Conservation (phyloP, 2,329 filamentous ascomycete species). For the Xylaria hypoxylon region DNA sequence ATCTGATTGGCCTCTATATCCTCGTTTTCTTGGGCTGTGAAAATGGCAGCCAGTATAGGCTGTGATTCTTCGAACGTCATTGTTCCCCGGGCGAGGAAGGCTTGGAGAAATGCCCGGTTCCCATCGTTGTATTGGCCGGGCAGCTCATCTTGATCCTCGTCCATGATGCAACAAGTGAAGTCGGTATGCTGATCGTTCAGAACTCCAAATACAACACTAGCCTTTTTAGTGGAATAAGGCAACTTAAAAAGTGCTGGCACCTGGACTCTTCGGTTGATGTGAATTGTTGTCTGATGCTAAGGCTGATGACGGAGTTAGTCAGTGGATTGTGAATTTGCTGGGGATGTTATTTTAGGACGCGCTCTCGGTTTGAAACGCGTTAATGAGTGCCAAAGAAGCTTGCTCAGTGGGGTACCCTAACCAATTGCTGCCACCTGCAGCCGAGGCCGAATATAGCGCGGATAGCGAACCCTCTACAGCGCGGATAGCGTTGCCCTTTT, state of each 20-base stretch:
- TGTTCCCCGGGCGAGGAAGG: constrained; percentile 81
- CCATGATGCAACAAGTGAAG: constrained; percentile 17
- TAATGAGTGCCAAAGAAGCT: constrained; percentile 22
- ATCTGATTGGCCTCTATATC: constrained; percentile 68
- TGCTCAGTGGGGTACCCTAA: no score
- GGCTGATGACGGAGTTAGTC: background rate
- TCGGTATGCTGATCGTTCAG: background rate
- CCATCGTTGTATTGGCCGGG: constrained; percentile 64
- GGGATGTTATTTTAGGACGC: constrained; percentile 4
- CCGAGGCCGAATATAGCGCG: constrained; percentile 16
- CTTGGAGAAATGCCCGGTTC: constrained; percentile 91
- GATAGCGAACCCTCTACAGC: no score
- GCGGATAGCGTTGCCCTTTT: constrained; percentile 23
- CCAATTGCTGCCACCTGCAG: constrained; percentile 13
- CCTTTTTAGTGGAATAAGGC: background rate
- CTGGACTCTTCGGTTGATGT: background rate
- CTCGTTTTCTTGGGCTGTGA: constrained; percentile 63
- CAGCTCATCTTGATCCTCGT: constrained; percentile 51
- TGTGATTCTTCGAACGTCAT: constrained; percentile 81
- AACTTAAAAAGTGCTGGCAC: no score
- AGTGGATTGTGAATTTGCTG: background rate
- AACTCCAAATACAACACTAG: no score
- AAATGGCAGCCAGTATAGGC: constrained; percentile 80
- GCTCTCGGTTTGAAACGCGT: constrained; percentile 18
- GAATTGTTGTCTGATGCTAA: background rate